phyloP scores from a whole-genome alignment of 768 basidiomycete genomes.

The Gloeopeniophorella convolvens region DNA sequence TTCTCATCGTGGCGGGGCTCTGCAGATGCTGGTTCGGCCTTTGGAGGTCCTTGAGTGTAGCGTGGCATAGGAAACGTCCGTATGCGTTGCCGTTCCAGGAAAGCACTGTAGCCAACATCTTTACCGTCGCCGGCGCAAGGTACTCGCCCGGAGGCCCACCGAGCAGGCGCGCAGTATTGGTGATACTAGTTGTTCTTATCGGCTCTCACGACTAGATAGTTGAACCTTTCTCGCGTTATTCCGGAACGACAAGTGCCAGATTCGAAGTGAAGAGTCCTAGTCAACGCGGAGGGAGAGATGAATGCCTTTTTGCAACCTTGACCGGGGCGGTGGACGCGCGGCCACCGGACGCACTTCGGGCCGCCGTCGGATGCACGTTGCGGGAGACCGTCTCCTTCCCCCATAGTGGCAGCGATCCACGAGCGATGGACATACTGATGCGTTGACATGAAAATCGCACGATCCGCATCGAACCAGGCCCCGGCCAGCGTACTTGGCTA shows the following conservation, averaged over 20 bases:
- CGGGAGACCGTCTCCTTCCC: too few relatives aligned
- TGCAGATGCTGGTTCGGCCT: slow-evolving; percentile 56
- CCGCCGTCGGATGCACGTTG: too few relatives aligned
- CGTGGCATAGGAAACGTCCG: slow-evolving; percentile 62
- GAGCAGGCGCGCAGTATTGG: neutral
- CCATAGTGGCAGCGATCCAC: too few relatives aligned
- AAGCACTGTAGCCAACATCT: slow-evolving; percentile 29
- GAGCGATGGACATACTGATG: too few relatives aligned
- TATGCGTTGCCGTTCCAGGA: slow-evolving; percentile 41
- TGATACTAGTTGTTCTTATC: slow-evolving; percentile 6
- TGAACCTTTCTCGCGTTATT: slow-evolving; percentile 30
- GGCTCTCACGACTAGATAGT: slow-evolving; percentile 1
- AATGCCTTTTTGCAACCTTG: slow-evolving; percentile 42
- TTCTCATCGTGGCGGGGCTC: slow-evolving; percentile 36
- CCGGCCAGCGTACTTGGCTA: too few relatives aligned
- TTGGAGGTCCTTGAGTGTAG: slow-evolving; percentile 32
- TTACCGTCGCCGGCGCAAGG: neutral
- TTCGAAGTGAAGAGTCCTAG: slow-evolving; percentile 63
- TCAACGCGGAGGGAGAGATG: slow-evolving; percentile 46
- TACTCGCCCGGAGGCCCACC: neutral
- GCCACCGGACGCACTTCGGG: too few relatives aligned
- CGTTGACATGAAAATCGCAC: too few relatives aligned
- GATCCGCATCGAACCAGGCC: too few relatives aligned
- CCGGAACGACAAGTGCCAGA: slow-evolving; percentile 50
- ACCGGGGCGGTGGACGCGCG: too few relatives aligned